Evolutionary conservation across 1,284 basidiomycete genomes (phyloP).

Genomic region (Puccinia brachypodii): DNA sequence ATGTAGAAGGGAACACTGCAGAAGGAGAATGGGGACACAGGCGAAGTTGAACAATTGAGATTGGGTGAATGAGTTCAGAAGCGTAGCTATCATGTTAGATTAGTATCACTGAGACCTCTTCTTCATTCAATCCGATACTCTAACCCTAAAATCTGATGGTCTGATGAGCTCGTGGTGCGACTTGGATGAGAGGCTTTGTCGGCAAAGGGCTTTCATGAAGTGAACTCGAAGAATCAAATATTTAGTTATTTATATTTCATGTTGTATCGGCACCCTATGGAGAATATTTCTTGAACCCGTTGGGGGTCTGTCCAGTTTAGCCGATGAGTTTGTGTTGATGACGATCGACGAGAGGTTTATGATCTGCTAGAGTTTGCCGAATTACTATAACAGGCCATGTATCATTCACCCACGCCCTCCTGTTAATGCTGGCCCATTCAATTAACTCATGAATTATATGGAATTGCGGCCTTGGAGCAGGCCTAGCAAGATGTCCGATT

Average conservation of each 20-base stretch:
- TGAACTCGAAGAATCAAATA: neutral
- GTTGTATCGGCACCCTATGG: neutral
- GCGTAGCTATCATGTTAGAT: neutral
- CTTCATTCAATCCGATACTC: too few relatives aligned
- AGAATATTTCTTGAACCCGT: neutral
- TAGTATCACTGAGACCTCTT: neutral
- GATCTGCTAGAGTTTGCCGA: slow-evolving; percentile 3
- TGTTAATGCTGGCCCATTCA: neutral
- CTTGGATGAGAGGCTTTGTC: neutral
- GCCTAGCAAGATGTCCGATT: neutral
- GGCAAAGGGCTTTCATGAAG: neutral
- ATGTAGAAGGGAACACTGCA: slow-evolving; percentile 13
- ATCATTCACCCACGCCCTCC: neutral
- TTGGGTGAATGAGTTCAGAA: neutral
- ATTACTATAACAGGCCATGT: neutral
- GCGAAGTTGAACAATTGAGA: slow-evolving; percentile 9
- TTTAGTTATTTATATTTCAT: neutral
- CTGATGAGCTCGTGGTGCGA: neutral
- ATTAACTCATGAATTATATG: neutral
- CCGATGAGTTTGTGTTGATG: neutral
- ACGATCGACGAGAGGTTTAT: neutral
- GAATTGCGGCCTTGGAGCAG: neutral
- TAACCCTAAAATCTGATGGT: too few relatives aligned
- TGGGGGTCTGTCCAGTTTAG: slow-evolving; percentile 2
- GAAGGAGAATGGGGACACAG: slow-evolving; percentile 2